phyloP scores from a whole-genome alignment of 345 rosid species.

The Syzygium jambos region DNA sequence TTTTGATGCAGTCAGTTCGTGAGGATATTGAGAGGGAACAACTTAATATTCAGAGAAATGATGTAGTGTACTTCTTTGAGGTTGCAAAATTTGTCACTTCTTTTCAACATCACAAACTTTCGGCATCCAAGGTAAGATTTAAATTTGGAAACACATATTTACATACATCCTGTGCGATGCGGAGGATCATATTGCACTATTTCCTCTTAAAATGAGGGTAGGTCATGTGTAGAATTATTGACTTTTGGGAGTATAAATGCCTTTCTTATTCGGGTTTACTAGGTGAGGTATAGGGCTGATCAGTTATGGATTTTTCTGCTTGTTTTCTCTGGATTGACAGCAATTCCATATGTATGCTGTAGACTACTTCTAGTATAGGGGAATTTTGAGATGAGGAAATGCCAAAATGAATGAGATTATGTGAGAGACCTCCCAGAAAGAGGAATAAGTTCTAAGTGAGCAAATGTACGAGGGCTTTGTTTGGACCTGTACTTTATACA shows the following conservation, averaged over 20 bases:
- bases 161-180: neutral
- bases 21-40: constrained; percentile 90
- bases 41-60: constrained; percentile 65
- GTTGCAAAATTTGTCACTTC: constrained; percentile 77
- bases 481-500: neutral
- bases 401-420: neutral
- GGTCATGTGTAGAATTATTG: neutral
- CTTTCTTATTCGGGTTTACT: neutral
- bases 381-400: neutral
- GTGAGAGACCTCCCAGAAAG: neutral
- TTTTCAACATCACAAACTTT: constrained; percentile 65
- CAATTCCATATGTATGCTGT: neutral
- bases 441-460: neutral
- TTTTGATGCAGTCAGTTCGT: constrained; percentile 68
- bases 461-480: neutral
- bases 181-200: neutral
- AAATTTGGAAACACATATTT: neutral
- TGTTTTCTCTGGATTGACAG: neutral
- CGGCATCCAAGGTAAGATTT: constrained; percentile 49
- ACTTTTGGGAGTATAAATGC: neutral
- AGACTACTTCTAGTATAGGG: neutral
- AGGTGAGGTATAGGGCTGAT: neutral
- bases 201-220: neutral
- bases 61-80: constrained; percentile 62
- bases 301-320: neutral